Evolutionary conservation across 2,329 filamentous ascomycete species (phyloP).

Genomic region (Paracorniculantispora psalliotae): DNA sequence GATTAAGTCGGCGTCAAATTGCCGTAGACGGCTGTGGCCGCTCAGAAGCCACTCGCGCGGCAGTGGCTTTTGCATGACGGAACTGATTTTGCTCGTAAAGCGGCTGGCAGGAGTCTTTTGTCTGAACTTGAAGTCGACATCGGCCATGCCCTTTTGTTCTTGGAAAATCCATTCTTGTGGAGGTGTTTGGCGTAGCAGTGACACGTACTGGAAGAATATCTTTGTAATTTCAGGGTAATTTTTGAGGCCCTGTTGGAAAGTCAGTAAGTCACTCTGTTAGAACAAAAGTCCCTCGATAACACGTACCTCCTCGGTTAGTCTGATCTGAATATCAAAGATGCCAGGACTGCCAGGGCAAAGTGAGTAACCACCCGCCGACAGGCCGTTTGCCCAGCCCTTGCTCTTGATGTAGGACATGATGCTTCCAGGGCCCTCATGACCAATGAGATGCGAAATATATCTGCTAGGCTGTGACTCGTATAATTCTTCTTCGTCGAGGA

Average conservation of each 20-base stretch:
- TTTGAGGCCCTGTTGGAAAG: constrained; percentile 55
- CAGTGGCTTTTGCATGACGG: constrained; percentile 85
- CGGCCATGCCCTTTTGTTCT: constrained; percentile 83
- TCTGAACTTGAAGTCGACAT: constrained; percentile 92
- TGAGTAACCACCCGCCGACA: constrained; percentile 70
- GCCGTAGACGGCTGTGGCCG: constrained; percentile 67
- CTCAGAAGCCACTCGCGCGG: constrained; percentile 86
- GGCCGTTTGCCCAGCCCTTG: constrained; percentile 81
- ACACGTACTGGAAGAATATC: constrained; percentile 85
- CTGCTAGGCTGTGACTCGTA: constrained; percentile 77
- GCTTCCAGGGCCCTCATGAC: constrained; percentile 88
- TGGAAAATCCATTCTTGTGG: constrained; percentile 92
- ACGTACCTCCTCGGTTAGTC: constrained; percentile 72
- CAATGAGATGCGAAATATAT: constrained; percentile 84
- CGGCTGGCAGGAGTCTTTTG: constrained; percentile 86
- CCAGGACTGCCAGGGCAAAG: constrained; percentile 73
- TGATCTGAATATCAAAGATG: constrained; percentile 73
- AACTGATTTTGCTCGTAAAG: constrained; percentile 80
- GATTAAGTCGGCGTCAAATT: constrained; percentile 76
- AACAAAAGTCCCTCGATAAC: background rate
- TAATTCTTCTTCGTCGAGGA: constrained; percentile 74
- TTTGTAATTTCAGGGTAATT: constrained; percentile 79
- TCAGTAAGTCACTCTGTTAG: constrained; percentile 1
- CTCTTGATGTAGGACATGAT: constrained; percentile 85
- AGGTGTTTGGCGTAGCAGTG: constrained; percentile 71